Evolutionary conservation across 768 basidiomycete species (phyloP), one percentile per base, ranked within the genome.

Genomic region (Leccinum arenicola): DNA sequence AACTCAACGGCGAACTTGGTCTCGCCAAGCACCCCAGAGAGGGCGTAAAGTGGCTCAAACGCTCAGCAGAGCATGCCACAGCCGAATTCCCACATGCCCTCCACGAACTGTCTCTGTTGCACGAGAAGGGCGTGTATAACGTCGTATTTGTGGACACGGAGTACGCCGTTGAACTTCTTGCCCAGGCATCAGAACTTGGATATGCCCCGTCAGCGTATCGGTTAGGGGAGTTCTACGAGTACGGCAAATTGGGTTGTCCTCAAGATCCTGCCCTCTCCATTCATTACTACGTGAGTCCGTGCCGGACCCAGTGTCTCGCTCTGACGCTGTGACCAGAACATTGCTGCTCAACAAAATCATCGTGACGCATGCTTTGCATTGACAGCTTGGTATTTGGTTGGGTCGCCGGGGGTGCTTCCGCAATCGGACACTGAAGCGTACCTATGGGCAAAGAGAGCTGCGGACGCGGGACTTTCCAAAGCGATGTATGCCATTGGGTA

Each of bases 401-500:
- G 97, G 50, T 98, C 95, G 9, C 93, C 95, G 0, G 96, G 97
- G 23, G 94, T 99, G 2, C 83, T 99, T 15, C 96, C 97, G 1
- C 97, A 99, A 70, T 97, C 95, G 0, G 97, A 99, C 71, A 98
- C 96, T 0, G 97, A 99, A 70, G 97, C 97, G 11, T 98, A 87
- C 75, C 78, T 99, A 3, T 99, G 97, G 97, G 93, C 97, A 6
- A 91, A 91, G 75, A 95, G 88, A 68, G 95, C 97, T 23, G 95
- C 95, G 17, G 95, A 98, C 31, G 85, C 82, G 11, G 96, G 94
- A 1, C 81, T 99, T 14, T 83, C 86, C 5, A 99, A 99, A 73
- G 97, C 97, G 11, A 91, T 97, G 86, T 99, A 99, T 66, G 97
- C 95, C 21, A 88, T 95, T 1, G 97, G 97, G 2, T 99, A 99